Conservation (phyloP, 2,329 filamentous ascomycete species). For the Scleromitrula shiraiana region DNA sequence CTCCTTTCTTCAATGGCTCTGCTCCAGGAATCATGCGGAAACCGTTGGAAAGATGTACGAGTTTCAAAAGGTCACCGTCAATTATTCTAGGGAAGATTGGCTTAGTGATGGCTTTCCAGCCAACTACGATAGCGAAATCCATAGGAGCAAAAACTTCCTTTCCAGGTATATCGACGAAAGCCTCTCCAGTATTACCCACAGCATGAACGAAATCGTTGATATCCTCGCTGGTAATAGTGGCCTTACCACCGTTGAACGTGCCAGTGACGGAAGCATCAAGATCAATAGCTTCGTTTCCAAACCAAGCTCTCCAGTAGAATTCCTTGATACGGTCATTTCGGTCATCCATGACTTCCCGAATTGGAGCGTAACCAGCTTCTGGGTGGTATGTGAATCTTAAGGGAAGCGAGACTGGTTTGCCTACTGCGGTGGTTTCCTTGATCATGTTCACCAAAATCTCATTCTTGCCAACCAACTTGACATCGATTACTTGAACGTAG, state of each 20-base stretch:
- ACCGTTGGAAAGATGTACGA: constrained; percentile 92
- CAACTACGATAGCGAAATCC: constrained; percentile 98
- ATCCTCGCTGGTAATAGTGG: constrained; percentile 80
- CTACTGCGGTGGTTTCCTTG: constrained; percentile 83
- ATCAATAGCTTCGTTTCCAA: constrained; percentile 75
- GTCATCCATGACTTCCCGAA: constrained; percentile 89
- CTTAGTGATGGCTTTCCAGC: constrained; percentile 99
- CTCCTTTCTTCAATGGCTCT: constrained; percentile 89
- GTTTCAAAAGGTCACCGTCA: constrained; percentile 89
- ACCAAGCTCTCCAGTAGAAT: constrained; percentile 98
- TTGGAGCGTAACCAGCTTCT: constrained; percentile 94
- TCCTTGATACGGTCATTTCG: constrained; percentile 98
- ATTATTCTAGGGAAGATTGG: constrained; percentile 96
- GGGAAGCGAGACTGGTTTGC: constrained; percentile 72
- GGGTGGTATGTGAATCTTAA: constrained; percentile 91
- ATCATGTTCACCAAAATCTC: constrained; percentile 86
- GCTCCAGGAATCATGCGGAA: constrained; percentile 98
- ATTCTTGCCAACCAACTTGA: constrained; percentile 64
- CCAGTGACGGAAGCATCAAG: constrained; percentile 80
- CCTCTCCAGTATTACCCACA: constrained; percentile 94
- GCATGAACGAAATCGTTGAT: constrained; percentile 99
- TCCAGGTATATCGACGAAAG: constrained; percentile 90
- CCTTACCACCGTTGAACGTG: constrained; percentile 81
- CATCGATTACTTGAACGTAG: constrained; percentile 80
- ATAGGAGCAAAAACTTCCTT: constrained; percentile 94